Base-by-base conservation (phyloP, 768 basidiomycete genomes). In the Hemileccinum rubropunctum region DNA sequence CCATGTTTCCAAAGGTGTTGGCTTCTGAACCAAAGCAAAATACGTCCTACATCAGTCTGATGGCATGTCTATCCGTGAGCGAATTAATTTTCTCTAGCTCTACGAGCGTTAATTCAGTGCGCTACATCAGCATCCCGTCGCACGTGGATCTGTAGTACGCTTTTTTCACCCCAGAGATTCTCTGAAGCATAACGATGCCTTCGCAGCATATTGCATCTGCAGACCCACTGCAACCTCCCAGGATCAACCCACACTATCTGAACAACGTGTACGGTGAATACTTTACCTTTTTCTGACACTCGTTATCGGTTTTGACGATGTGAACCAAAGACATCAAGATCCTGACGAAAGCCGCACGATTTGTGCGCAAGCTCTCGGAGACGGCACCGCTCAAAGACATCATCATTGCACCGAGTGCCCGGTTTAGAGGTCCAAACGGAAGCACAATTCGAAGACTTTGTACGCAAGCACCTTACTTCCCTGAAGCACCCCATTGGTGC, bases 401-500 rank as follows among this genome's bases (percentile, higher is more conserved):
- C 7, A 56, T 59, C n/a, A 47, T 57, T 21, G n/a, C 34, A 12
- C 58, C 58, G 6, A 60, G 58, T 13, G 10, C 58, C 58, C 21
- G 58, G 58, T 12, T 58, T 53, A 37, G 58, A 60, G 14, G 53
- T 58, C 17, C 41, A 54, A 41, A 59, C 57, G 2, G 42, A 58
- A 14, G 57, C 38, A 1, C 51, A 59, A 21, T 58, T 59, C 10
- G 58, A 59, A 27, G 36, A 21, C 0, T 60, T 30, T 26, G 53
- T 60, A 6, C 43, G 49, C 33, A 20, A 26, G 6, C 3, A 7
- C 4, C 33, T 57, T 30, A 1, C 1, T 6, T 41, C 53, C 3
- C 6, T 38, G 4, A 36, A 52, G 10, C 53, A 59, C 35, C 53
- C 58, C n/a, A 49, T 60, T 8, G 58, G 58, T 60, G 15, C 7